These are phyloP conservation scores for Vitis hybrid DNA, from an alignment of 177 flowering plant species.

Conservation along the genomic window DNA sequence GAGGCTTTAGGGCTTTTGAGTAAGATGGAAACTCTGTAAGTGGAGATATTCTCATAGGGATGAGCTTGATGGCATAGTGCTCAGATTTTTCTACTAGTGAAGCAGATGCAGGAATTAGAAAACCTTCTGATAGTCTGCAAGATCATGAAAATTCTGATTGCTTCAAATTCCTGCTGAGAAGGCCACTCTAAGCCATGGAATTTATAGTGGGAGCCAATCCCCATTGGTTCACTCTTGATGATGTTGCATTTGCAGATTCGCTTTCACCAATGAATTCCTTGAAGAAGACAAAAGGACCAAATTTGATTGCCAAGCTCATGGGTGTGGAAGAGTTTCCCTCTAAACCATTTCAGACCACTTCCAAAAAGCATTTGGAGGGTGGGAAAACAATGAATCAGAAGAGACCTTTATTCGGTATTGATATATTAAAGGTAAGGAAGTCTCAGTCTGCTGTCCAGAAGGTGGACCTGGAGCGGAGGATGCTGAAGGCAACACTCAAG, in stretches of 20 bases:
- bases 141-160: too few species aligned
- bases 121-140: too few species aligned
- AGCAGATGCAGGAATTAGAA: too few species aligned
- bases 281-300: slow-evolving; percentile 31
- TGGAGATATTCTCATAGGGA: background rate
- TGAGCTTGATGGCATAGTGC: background rate
- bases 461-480: too few species aligned
- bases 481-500: too few species aligned
- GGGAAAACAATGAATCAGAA: slow-evolving; percentile 19
- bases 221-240: slow-evolving; percentile 23
- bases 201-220: slow-evolving; percentile 27
- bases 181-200: too few species aligned
- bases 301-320: slow-evolving; percentile 84
- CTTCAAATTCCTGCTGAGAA: too few species aligned
- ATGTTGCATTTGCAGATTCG: slow-evolving; percentile 17
- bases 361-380: slow-evolving; percentile 17
- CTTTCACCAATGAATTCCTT: too few species aligned
- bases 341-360: slow-evolving; percentile 21
- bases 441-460: too few species aligned
- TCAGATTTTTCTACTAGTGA: slow-evolving; percentile 9
- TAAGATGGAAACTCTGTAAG: too few species aligned
- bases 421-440: slow-evolving; percentile 24
- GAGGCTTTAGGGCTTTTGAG: slow-evolving; percentile 1
- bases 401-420: slow-evolving; percentile 39
- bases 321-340: slow-evolving; percentile 65